Base-by-base conservation (phyloP, 2,329 filamentous ascomycete species). In the Botrytis cinerea region DNA sequence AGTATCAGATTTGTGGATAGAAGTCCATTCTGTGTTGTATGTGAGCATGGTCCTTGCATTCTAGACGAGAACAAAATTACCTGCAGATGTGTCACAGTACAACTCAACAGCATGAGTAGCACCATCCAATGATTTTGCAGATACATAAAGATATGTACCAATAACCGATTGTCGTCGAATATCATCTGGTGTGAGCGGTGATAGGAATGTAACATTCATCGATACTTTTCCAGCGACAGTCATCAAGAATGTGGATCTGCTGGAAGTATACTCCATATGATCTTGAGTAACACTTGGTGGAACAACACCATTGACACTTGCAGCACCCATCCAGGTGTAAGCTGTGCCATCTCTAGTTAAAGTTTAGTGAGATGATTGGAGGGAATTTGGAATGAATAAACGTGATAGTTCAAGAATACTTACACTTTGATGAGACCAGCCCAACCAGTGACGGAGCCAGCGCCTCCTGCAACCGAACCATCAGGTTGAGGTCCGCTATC, bases 41-140 rank as follows among this genome's bases (percentile, higher is more conserved):
- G 22, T 77, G 18, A 70, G 18, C 45, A 70, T n/a, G n/a, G 3
- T n/a, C 9, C 22, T 16, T 22, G 5, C 20, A 38, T 9, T 16
- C 9, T 14, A 40, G 32, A 18, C 43, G 5, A 51, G 22, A 62
- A 22, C 2, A 62, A 62, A 80, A 86, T 80, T 81, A 91, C 89
- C 90, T 72, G 88, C 90, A 70, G 91, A 90, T 63, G 93, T 89
- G 78, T 94, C 92, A 32, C 90, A 86, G 80, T 95, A 94, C 9
- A 94, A 78, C 79, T 93, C 87, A 3, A 94, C 90, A 61, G 87
- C 83, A 80, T 94, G 92, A 0, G 83, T 79, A 4, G 80, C 80
- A 20, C 89, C 90, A 80, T 94, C 92, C 4, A 88, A 79, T 0
- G 91, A 91, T 46, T 81, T 82, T 16, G 92, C 88, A 12, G 86